Conservation (phyloP, 306 rosid genomes). For the Notholithocarpus densiflorus region DNA sequence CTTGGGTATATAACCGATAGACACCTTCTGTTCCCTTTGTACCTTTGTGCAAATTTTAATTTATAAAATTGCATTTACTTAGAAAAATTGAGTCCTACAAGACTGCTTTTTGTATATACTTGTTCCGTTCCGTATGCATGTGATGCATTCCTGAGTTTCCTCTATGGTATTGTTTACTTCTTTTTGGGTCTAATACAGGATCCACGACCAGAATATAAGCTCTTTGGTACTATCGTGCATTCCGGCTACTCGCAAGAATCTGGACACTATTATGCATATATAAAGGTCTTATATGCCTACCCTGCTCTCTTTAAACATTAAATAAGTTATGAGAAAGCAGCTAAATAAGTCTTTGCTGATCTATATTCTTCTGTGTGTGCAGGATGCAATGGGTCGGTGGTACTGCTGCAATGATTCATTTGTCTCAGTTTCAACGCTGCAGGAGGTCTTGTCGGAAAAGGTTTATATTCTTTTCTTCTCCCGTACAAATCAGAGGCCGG, state of each 20-base stretch:
- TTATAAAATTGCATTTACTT: no score
- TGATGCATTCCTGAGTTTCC: background rate
- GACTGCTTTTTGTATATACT: background rate
- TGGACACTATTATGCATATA: conserved; percentile 96
- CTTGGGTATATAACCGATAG: no score
- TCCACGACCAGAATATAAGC: conserved; percentile 90
- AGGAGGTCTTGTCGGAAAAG: conserved; percentile 87
- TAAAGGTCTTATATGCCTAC: conserved; percentile 54
- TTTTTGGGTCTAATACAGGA: conserved; percentile 52
- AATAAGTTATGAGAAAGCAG: background rate
- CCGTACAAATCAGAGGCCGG: conserved; percentile 74
- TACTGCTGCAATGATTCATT: conserved; percentile 89
- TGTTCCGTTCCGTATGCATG: background rate
- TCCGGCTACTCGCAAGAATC: conserved; percentile 95
- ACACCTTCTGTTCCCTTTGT: no score
- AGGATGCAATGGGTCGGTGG: conserved; percentile 95
- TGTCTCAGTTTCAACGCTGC: conserved; percentile 75
- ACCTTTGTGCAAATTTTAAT: no score
- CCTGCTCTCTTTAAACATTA: background rate
- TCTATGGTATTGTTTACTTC: background rate
- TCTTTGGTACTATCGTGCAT: conserved; percentile 95
- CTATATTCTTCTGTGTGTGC: conserved; percentile 26
- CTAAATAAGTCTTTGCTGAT: background rate
- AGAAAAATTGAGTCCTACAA: background rate
- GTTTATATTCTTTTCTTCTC: conserved; percentile 93